phyloP scores from a whole-genome alignment of 2,329 filamentous ascomycete species.

The Macroventuria anomochaeta region DNA sequence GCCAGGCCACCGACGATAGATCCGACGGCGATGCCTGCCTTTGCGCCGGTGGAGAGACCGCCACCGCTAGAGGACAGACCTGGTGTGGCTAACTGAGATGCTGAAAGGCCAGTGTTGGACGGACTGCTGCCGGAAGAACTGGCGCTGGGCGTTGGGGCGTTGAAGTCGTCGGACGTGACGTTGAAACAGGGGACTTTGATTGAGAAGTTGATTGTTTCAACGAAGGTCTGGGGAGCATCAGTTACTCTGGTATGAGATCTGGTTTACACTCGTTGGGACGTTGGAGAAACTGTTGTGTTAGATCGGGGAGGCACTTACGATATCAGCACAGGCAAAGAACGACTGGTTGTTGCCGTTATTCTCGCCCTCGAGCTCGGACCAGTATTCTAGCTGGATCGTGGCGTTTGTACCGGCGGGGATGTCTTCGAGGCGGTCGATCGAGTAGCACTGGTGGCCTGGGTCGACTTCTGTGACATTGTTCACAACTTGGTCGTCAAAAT shows the following conservation, averaged over 20 bases:
- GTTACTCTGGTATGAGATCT: neutral
- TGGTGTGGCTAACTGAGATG: slow-evolving; percentile 25
- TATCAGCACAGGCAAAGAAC: slow-evolving; percentile 57
- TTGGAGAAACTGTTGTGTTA: too few species aligned
- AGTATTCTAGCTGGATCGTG: slow-evolving; percentile 56
- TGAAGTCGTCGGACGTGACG: slow-evolving; percentile 50
- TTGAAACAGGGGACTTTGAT: slow-evolving; percentile 57
- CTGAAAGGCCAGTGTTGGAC: slow-evolving; percentile 32
- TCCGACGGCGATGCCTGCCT: slow-evolving; percentile 53
- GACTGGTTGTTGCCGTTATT: slow-evolving; percentile 49
- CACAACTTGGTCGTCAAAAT: slow-evolving; percentile 49
- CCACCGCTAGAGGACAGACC: slow-evolving; percentile 15
- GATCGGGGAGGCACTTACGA: slow-evolving; percentile 30
- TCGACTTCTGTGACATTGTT: slow-evolving; percentile 49
- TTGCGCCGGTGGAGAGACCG: slow-evolving; percentile 50
- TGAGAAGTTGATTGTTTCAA: slow-evolving; percentile 50
- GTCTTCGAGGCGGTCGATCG: slow-evolving; percentile 44
- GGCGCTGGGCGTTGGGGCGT: slow-evolving; percentile 26
- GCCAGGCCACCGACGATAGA: slow-evolving; percentile 35
- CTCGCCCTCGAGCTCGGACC: slow-evolving; percentile 51
- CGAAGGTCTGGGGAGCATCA: slow-evolving; percentile 42
- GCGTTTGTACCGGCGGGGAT: slow-evolving; percentile 52
- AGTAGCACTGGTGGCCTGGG: slow-evolving; percentile 55
- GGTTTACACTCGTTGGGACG: too few species aligned
- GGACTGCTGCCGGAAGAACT: slow-evolving; percentile 20